Conservation (phyloP, 306 rosid genomes). For the Abrus pulchellus region DNA sequence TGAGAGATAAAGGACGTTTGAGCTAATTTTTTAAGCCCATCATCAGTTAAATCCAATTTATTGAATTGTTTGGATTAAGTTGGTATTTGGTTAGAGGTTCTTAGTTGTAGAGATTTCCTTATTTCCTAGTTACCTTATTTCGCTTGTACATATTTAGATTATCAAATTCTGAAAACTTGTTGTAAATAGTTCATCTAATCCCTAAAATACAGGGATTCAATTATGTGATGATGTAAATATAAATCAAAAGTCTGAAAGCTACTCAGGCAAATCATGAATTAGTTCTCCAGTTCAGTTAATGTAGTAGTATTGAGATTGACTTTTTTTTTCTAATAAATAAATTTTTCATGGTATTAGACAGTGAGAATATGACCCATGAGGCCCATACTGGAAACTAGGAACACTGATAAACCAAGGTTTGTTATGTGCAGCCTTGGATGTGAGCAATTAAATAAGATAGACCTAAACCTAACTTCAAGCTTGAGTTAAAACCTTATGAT, state of each 20-base stretch:
- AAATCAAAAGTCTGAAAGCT: conserved; percentile 7
- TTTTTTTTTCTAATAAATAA: conserved; percentile 21
- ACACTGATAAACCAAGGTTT: conserved; percentile 15
- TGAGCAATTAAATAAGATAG: conserved; percentile 6
- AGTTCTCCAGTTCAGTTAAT: neutral
- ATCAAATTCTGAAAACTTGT: conserved; percentile 10
- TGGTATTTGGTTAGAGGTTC: neutral
- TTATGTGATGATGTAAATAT: neutral
- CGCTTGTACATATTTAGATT: neutral
- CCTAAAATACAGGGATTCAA: neutral
- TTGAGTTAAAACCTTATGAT: conserved; percentile 15
- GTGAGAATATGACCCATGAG: neutral
- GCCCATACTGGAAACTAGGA: neutral
- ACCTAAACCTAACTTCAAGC: conserved; percentile 7
- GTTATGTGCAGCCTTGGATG: conserved; percentile 8
- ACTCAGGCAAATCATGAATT: neutral
- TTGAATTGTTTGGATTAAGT: conserved; percentile 11
- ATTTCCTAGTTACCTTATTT: conserved; percentile 20
- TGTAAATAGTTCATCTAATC: conserved; percentile 7
- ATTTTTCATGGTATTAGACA: neutral
- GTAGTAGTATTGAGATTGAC: neutral
- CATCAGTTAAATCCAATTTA: neutral
- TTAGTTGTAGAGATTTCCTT: neutral
- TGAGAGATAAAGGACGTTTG: conserved; percentile 2
- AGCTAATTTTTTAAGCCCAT: neutral